These are phyloP conservation scores for Lipomyces mesembrius DNA, from an alignment of 805 yeast genomes.

Conservation along the genomic window DNA sequence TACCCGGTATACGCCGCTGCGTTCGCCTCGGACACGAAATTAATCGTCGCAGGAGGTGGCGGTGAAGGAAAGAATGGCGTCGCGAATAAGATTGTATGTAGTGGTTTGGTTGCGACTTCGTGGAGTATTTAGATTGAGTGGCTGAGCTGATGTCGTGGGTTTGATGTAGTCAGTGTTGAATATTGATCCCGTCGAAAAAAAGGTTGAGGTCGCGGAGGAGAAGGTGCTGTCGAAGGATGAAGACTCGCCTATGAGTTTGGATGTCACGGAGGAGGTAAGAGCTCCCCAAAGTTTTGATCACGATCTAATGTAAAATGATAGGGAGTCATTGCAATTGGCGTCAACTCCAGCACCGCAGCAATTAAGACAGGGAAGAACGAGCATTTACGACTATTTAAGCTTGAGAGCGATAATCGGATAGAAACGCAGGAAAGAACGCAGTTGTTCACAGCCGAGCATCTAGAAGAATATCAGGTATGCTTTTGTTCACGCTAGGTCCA, in stretches of 20 bases:
- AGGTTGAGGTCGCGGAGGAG: constrained; percentile 14
- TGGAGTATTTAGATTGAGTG: no score
- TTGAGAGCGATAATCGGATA: constrained; percentile 46
- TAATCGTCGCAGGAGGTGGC: constrained; percentile 90
- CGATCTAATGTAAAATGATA: constrained; percentile 34
- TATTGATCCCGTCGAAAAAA: constrained; percentile 56
- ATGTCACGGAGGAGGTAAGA: constrained; percentile 50
- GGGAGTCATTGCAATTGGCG: constrained; percentile 67
- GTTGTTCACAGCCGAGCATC: constrained; percentile 58
- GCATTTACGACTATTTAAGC: constrained; percentile 67
- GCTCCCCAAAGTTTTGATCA: constrained; percentile 2
- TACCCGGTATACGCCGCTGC: constrained; percentile 78
- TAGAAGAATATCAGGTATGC: constrained; percentile 58
- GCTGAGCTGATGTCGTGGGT: neutral
- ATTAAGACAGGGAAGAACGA: constrained; percentile 66
- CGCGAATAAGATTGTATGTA: constrained; percentile 66
- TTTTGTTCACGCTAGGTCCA: neutral
- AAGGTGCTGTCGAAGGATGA: constrained; percentile 50
- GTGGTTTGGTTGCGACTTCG: neutral
- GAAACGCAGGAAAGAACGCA: constrained; percentile 51
- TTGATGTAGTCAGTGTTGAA: constrained; percentile 56
- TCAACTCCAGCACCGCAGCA: constrained; percentile 61
- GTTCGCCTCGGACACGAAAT: constrained; percentile 62
- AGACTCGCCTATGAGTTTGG: constrained; percentile 88
- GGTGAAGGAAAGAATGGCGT: constrained; percentile 92